Conservation (phyloP, 2,329 filamentous ascomycete species). For the Rhynchosporium agropyri region DNA sequence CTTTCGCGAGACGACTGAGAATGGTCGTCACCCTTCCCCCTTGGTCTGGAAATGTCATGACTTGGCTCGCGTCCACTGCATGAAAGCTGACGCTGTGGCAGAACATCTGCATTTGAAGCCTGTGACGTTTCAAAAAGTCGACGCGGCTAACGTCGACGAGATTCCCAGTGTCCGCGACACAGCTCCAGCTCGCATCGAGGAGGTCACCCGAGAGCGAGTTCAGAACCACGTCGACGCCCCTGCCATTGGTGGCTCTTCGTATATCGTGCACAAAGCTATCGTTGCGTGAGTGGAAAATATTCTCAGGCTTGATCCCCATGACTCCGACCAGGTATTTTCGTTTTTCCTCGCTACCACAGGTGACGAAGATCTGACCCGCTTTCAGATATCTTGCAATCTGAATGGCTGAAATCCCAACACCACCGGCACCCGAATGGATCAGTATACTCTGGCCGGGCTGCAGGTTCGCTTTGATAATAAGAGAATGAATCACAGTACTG, state of each 20-base stretch:
- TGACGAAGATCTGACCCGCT: slow-evolving; percentile 13
- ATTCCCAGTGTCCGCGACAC: slow-evolving; percentile 42
- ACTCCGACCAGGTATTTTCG: not conserved
- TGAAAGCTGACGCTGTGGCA: slow-evolving; percentile 27
- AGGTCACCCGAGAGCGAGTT: slow-evolving; percentile 38
- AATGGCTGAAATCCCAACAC: slow-evolving; percentile 42
- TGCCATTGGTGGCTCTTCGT: not conserved
- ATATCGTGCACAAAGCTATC: not conserved
- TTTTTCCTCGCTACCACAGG: slow-evolving; percentile 15
- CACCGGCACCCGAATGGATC: slow-evolving; percentile 40
- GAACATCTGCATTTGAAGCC: slow-evolving; percentile 30
- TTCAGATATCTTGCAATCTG: slow-evolving; percentile 15
- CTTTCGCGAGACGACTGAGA: not conserved
- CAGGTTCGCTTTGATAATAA: not conserved
- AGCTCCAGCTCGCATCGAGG: slow-evolving; percentile 40
- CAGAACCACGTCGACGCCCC: slow-evolving; percentile 39
- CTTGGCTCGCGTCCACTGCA: slow-evolving; percentile 26
- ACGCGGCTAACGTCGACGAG: slow-evolving; percentile 33
- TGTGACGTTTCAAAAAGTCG: slow-evolving; percentile 27
- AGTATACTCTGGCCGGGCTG: slow-evolving; percentile 33
- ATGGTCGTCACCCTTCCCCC: slow-evolving; percentile 19
- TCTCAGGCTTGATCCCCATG: not conserved
- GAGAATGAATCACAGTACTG: no score
- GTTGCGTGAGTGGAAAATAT: not conserved
- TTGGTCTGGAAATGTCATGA: slow-evolving; percentile 5